These are phyloP conservation scores for Schoenoplectus tabernaemontani DNA, from an alignment of 202 grass and related monocot genomes.

Conservation along the genomic window DNA sequence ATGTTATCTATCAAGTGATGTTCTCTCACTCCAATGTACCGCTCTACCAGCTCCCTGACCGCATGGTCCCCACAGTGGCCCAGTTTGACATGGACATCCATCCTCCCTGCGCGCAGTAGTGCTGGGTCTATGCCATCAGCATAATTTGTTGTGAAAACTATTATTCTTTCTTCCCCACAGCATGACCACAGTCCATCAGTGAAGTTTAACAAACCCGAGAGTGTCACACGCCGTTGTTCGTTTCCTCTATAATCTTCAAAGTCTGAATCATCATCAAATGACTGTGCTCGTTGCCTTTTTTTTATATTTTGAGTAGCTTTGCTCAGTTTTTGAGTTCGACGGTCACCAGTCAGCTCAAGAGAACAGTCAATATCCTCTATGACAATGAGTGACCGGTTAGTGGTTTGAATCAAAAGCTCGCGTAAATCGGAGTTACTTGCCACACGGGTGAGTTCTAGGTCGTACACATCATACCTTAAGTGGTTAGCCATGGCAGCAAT, in stretches of 20 bases:
- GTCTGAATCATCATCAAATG: conserved; percentile 45
- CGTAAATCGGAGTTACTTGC: conserved; percentile 67
- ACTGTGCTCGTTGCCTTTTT: conserved; percentile 38
- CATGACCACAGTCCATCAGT: conserved; percentile 92
- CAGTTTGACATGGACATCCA: conserved; percentile 87
- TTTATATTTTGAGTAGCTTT: conserved; percentile 25
- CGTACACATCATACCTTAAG: conserved; percentile 85
- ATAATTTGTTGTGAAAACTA: conserved; percentile 94
- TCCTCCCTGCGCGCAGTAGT: conserved; percentile 68
- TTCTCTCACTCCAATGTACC: conserved; percentile 41
- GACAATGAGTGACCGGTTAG: conserved; percentile 75
- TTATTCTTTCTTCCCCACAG: conserved; percentile 83
- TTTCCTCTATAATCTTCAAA: background rate
- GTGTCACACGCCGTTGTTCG: conserved; percentile 52
- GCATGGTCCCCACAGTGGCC: conserved; percentile 59
- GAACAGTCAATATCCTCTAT: conserved; percentile 97
- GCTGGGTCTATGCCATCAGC: conserved; percentile 76
- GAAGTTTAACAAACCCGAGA: conserved; percentile 86
- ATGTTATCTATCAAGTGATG: conserved; percentile 40
- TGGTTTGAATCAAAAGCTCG: conserved; percentile 67
- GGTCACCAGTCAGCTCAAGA: conserved; percentile 73
- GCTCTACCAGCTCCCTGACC: conserved; percentile 49
- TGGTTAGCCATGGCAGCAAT: conserved; percentile 90
- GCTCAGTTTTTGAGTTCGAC: background rate
- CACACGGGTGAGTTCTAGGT: conserved; percentile 84